phyloP scores from a whole-genome alignment of 2,329 filamentous ascomycete genomes.

The Sphaerulina vaccinii region DNA sequence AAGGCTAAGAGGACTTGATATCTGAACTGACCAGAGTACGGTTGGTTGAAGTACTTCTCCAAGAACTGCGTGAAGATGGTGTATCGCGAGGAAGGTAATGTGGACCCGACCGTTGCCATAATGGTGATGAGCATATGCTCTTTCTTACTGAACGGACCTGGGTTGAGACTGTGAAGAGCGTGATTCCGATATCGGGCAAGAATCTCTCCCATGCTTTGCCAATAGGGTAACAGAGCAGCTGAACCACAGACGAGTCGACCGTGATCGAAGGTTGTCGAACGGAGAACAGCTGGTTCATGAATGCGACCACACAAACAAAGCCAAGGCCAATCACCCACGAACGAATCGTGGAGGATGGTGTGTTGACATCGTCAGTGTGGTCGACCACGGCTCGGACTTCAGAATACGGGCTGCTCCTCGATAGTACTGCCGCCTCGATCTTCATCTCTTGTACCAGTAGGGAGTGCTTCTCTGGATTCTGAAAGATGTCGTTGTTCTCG shows the following conservation, averaged over 20 bases:
- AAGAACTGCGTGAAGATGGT: conserved; percentile 12
- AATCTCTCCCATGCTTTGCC: conserved; percentile 56
- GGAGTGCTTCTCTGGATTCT: conserved; percentile 14
- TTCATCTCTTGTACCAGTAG: conserved; percentile 7
- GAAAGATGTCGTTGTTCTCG: conserved; percentile 7
- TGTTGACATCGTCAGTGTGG: conserved; percentile 25
- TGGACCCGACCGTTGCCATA: conserved; percentile 57
- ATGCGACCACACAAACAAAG: conserved; percentile 30
- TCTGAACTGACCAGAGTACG: conserved; percentile 5
- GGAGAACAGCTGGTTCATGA: conserved; percentile 36
- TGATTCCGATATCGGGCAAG: conserved; percentile 55
- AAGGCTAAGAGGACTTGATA: conserved; percentile 12
- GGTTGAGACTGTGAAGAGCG: conserved; percentile 57
- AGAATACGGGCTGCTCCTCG: conserved; percentile 26
- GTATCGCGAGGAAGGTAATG: neutral
- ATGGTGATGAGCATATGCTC: conserved; percentile 62
- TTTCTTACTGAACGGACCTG: conserved; percentile 62
- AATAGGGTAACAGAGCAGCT: conserved; percentile 39
- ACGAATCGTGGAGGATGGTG: conserved; percentile 35
- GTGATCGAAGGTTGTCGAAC: conserved; percentile 36
- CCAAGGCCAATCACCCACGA: conserved; percentile 36
- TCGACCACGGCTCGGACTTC: conserved; percentile 30
- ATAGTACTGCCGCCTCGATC: conserved; percentile 7
- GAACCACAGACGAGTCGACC: conserved; percentile 34
- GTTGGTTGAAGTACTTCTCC: conserved; percentile 10